Evolutionary conservation across 192 early-diverging fungal genomes (phyloP).

Genomic region (Linnemannia zychae): DNA sequence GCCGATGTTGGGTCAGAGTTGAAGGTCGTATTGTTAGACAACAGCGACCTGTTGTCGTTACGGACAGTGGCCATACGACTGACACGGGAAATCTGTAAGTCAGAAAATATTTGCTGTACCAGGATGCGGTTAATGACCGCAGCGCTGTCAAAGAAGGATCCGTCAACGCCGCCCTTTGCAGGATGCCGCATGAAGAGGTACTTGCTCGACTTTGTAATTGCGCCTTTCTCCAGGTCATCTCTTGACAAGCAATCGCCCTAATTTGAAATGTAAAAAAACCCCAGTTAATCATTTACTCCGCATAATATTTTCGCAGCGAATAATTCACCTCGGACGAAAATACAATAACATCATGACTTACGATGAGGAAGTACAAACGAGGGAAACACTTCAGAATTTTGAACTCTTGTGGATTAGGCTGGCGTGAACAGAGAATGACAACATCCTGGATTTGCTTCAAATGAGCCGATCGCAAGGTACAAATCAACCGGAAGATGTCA

Average conservation of each 20-base stretch:
- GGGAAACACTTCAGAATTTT: slow-evolving; percentile 60
- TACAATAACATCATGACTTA: slow-evolving; percentile 24
- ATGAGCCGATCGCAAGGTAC: slow-evolving; percentile 43
- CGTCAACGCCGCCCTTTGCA: slow-evolving; percentile 49
- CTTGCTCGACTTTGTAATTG: slow-evolving; percentile 60
- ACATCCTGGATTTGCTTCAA: slow-evolving; percentile 63
- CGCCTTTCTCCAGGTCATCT: slow-evolving; percentile 62
- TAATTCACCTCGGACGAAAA: not conserved
- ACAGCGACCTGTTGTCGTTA: not conserved
- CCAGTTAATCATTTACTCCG: not conserved
- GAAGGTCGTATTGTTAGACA: not conserved
- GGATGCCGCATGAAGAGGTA: slow-evolving; percentile 62
- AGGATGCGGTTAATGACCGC: slow-evolving; percentile 52
- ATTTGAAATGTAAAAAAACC: not conserved
- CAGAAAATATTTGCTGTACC: slow-evolving; percentile 52
- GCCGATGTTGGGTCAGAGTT: not conserved
- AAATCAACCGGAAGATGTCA: slow-evolving; percentile 49
- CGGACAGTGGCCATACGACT: not conserved
- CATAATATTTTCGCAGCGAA: no score
- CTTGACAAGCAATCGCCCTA: slow-evolving; percentile 63
- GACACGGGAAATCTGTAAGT: slow-evolving; percentile 25
- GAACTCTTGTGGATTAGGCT: slow-evolving; percentile 56
- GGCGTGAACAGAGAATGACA: slow-evolving; percentile 56
- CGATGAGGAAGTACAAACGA: slow-evolving; percentile 62
- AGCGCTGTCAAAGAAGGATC: slow-evolving; percentile 47